Percentiles rank a stretch among this genome's conserved stretches.
phyloP scores from a whole-genome alignment of 2,329 filamentous ascomycete genomes.

The Ceratocystis harringtonii region DNA sequence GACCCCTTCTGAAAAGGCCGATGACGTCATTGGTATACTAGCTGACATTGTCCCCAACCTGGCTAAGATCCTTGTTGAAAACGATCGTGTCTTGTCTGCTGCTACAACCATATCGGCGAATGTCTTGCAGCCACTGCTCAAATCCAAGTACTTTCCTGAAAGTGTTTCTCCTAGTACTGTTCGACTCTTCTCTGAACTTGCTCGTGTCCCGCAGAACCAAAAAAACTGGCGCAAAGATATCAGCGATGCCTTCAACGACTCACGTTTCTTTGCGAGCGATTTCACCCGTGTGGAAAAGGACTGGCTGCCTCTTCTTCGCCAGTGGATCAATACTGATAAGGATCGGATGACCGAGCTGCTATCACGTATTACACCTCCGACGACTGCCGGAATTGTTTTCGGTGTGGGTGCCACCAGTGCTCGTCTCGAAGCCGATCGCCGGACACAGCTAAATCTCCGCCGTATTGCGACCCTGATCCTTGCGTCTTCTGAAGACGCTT shows the following conservation, averaged over 20 bases:
- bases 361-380: conserved; percentile 63
- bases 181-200: conserved; percentile 59
- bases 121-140: conserved; percentile 66
- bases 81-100: conserved; percentile 66
- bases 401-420: conserved; percentile 94
- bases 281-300: conserved; percentile 49
- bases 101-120: conserved; percentile 69
- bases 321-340: conserved; percentile 77
- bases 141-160: conserved; percentile 73
- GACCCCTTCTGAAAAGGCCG: conserved; percentile 36
- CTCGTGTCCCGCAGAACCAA: conserved; percentile 61
- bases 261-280: conserved; percentile 64
- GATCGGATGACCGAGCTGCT: conserved; percentile 74
- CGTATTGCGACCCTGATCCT: conserved; percentile 68
- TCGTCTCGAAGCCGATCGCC: conserved; percentile 84
- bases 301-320: conserved; percentile 72
- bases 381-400: conserved; percentile 91
- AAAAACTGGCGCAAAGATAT: conserved; percentile 92
- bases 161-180: conserved; percentile 62
- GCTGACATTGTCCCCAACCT: conserved; percentile 66
- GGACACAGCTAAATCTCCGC: conserved; percentile 77
- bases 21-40: conserved; percentile 69
- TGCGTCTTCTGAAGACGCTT: conserved; percentile 61
- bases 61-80: conserved; percentile 67
- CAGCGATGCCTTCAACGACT: conserved; percentile 78